Conservation (phyloP, 352 stramenopile species). For the Pythium periplocum region DNA sequence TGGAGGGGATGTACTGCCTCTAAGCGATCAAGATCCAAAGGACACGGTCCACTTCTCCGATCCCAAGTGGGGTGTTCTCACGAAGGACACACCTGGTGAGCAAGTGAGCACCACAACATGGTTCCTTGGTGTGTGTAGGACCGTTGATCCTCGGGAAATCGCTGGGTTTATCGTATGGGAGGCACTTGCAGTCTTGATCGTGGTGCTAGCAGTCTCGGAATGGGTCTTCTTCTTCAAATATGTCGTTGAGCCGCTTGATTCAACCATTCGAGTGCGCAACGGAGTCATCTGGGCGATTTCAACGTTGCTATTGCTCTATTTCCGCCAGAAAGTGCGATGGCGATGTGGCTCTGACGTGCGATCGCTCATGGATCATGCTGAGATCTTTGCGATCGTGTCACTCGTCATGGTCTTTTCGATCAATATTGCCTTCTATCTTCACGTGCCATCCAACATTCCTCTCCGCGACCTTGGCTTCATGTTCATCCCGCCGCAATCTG, state of each 20-base stretch:
- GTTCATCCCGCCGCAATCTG: slow-evolving; percentile 27
- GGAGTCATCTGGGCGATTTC: slow-evolving; percentile 16
- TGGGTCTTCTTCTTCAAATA: slow-evolving; percentile 29
- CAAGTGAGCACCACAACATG: not conserved
- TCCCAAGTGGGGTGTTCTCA: too few relatives aligned
- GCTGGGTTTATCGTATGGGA: slow-evolving; percentile 22
- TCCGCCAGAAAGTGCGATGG: slow-evolving; percentile 11
- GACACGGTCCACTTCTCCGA: too few relatives aligned
- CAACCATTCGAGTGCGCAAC: slow-evolving; percentile 7
- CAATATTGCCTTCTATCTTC: slow-evolving; percentile 40
- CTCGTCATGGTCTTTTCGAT: slow-evolving; percentile 33
- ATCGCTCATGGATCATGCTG: slow-evolving; percentile 21
- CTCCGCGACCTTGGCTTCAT: slow-evolving; percentile 44
- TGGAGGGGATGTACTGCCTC: too few relatives aligned
- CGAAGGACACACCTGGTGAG: too few relatives aligned
- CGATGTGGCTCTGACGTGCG: slow-evolving; percentile 15
- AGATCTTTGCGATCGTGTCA: slow-evolving; percentile 27
- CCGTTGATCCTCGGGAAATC: slow-evolving; percentile 18
- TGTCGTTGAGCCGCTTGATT: slow-evolving; percentile 19
- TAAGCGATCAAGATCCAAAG: too few relatives aligned
- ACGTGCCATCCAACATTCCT: slow-evolving; percentile 24
- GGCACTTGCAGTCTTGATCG: slow-evolving; percentile 17
- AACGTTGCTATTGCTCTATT: slow-evolving; percentile 11
- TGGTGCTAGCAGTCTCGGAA: slow-evolving; percentile 19
- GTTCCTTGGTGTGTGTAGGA: slow-evolving; percentile 8